Evolutionary conservation across 2,329 filamentous ascomycete species (phyloP).

Genomic region (Ascomycota sp.): DNA sequence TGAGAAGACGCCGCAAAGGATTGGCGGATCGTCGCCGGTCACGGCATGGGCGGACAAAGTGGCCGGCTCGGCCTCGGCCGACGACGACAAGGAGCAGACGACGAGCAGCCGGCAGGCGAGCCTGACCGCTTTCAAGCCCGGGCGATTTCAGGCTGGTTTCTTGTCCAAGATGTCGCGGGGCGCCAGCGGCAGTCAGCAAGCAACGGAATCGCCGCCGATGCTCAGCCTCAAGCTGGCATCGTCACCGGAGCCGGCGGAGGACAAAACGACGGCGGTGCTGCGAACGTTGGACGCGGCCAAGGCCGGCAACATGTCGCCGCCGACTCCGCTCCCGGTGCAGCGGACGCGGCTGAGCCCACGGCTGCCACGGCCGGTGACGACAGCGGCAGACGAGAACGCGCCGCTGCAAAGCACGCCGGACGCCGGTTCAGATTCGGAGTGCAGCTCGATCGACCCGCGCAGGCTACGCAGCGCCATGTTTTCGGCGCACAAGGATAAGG

Average conservation of each 20-base stretch:
- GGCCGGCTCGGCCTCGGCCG: not conserved
- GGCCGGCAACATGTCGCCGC: slow-evolving; percentile 27
- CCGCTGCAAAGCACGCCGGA: slow-evolving; percentile 15
- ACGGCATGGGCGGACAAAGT: not conserved
- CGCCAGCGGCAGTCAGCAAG: slow-evolving; percentile 19
- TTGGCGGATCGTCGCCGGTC: slow-evolving; percentile 11
- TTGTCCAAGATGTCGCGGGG: slow-evolving; percentile 33
- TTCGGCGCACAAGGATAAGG: slow-evolving; percentile 24
- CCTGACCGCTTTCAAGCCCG: slow-evolving; percentile 34
- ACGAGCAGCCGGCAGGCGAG: slow-evolving; percentile 13
- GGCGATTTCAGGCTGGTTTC: slow-evolving; percentile 75
- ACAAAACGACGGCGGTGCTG: slow-evolving; percentile 20
- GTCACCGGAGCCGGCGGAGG: slow-evolving; percentile 10
- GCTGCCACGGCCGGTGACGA: slow-evolving; percentile 8
- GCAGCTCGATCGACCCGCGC: slow-evolving; percentile 25
- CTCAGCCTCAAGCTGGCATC: slow-evolving; percentile 35
- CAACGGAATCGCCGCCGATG: slow-evolving; percentile 37
- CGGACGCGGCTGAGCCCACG: slow-evolving; percentile 4
- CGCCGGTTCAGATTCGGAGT: slow-evolving; percentile 26
- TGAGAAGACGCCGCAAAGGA: slow-evolving; percentile 65
- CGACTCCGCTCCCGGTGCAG: slow-evolving; percentile 9
- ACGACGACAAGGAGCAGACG: slow-evolving; percentile 4
- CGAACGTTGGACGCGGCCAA: slow-evolving; percentile 27
- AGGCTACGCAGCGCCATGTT: slow-evolving; percentile 34
- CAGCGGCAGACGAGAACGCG: slow-evolving; percentile 29